Base-by-base conservation (phyloP, 2,329 filamentous ascomycete genomes). In the Hortaea werneckii region DNA sequence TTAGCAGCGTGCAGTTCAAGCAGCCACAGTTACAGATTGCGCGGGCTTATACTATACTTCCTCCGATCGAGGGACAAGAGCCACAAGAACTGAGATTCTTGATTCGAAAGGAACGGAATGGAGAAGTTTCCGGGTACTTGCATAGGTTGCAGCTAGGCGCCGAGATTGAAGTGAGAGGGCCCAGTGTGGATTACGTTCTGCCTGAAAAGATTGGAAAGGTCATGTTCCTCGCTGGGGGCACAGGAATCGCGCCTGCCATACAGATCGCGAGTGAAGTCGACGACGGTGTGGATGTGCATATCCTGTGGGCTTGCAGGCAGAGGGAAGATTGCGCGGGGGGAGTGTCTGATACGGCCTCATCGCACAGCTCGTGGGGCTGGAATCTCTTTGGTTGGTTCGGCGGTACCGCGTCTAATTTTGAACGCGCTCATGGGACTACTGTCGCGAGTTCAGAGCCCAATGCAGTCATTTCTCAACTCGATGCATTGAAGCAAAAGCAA, bases 11-110 rank as follows among this genome's bases (percentile, higher is more conserved):
- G 30, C 85, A 95, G 69, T 80, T 95, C 60, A 95, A 94, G 68
- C 92, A 96, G 68, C 92, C 92, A 2, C 82, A 95, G 63, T 69
- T 96, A 47, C 89, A 95, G 67, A 94, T 98, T 56, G 86, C 87
- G 38, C 73, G 92, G 50, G 82, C 87, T 47, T 98, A 98, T 66
- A 96, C 92, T 4, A 88, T 90, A 0, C 71, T 98, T 0, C 90
- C 87, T 0, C 75, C 79, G 0, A 40, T 52, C 3, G 46, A 48
- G 11, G 57, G 51, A 5, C 60, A 65, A 32, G 55, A 58, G 27
- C 52, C 61, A 5, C 59, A 64, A 26, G 64, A 70, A 37, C 49
- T 95, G 45, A 74, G 83, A 6, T 82, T 96, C 50, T 75, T 94
- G 50, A 82, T 96, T 43, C 79, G 89, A n/a, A 77, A 75, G 49